Evolutionary conservation across 2,329 filamentous ascomycete genomes (phyloP), one percentile per base, ranked within the genome.

Genomic region (Colletotrichum spaethianum): DNA sequence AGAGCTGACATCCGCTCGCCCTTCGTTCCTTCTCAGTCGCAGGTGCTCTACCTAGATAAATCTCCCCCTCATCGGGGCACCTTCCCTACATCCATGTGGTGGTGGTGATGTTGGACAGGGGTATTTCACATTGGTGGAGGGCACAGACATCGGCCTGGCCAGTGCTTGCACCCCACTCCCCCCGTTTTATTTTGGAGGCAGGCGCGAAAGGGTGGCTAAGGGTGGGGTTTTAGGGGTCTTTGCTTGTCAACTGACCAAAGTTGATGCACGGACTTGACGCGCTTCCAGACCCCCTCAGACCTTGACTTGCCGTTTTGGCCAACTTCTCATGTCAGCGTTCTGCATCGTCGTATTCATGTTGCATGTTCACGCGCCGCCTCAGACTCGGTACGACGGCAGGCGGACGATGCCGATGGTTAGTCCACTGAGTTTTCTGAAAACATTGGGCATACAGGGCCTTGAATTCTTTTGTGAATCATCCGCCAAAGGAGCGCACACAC

Each of bases 231-330:
- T 38, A 67, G 40, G 63, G 68, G 68, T 70, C 63, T 67, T 50
- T 70, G 26, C 53, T 42, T 60, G 63, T 70, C 68, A 67, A 70
- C 44, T 70, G 68, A 70, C 68, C 68, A 70, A 23, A 67, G 53
- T 67, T 48, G 63, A 55, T 67, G 55, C 67, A 60, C 26, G 26
- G 26, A 18, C 42, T 50, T 33, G 36, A 52, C 50, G 36, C 59
- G 2, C 40, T 28, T 16, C 52, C 31, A 56, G 33, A 2, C 18
- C 7, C 52, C 36, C 33, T 12, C 52, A 20, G 4, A 16, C 52
- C 31, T 18, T 26, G n/a, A 52, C 46, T 40, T 11, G 33, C 28
- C 36, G 20, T 36, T 8, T 23, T 42, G n/a, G 44, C 44, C 42
- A 28, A n/a, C 26, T n/a, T 52, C 38, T 31, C 26, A 33, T 36